phyloP scores from a whole-genome alignment of 2,329 filamentous ascomycete genomes.

The Pseudophaeomoniella oleicola region DNA sequence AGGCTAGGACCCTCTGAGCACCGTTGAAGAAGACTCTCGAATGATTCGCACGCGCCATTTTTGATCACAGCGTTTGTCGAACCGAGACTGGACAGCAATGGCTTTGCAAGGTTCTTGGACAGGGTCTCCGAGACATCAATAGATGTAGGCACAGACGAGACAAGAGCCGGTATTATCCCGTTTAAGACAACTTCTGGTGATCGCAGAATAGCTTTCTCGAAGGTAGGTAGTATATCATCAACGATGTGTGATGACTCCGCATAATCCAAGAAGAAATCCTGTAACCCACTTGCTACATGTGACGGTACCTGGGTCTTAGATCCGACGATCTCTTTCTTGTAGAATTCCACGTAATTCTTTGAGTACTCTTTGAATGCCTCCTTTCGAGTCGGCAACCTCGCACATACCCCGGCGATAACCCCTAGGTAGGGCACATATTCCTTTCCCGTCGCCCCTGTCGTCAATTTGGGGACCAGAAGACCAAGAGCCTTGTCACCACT shows the following conservation, averaged over 20 bases:
- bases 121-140: slow-evolving; percentile 70
- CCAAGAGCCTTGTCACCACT: slow-evolving; percentile 47
- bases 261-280: slow-evolving; percentile 72
- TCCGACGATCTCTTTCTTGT: slow-evolving; percentile 68
- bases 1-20: slow-evolving; percentile 41
- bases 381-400: slow-evolving; percentile 51
- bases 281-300: slow-evolving; percentile 58
- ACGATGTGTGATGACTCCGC: slow-evolving; percentile 59
- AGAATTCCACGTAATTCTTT: slow-evolving; percentile 64
- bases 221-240: slow-evolving; percentile 59
- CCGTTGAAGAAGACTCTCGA: slow-evolving; percentile 51
- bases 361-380: slow-evolving; percentile 51
- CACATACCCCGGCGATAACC: slow-evolving; percentile 73
- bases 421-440: slow-evolving; percentile 69
- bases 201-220: slow-evolving; percentile 80
- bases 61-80: slow-evolving; percentile 72
- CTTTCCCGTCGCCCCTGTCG: slow-evolving; percentile 51
- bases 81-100: slow-evolving; percentile 77
- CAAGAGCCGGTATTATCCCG: slow-evolving; percentile 60
- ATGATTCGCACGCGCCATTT: slow-evolving; percentile 59
- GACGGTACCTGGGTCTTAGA: slow-evolving; percentile 57
- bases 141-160: slow-evolving; percentile 50
- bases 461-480: slow-evolving; percentile 50
- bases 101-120: slow-evolving; percentile 61
- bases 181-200: slow-evolving; percentile 80